Evolutionary conservation across 805 yeast genomes (phyloP), one percentile per base, ranked within the genome.

Genomic region (Lipomyces chichibuensis): DNA sequence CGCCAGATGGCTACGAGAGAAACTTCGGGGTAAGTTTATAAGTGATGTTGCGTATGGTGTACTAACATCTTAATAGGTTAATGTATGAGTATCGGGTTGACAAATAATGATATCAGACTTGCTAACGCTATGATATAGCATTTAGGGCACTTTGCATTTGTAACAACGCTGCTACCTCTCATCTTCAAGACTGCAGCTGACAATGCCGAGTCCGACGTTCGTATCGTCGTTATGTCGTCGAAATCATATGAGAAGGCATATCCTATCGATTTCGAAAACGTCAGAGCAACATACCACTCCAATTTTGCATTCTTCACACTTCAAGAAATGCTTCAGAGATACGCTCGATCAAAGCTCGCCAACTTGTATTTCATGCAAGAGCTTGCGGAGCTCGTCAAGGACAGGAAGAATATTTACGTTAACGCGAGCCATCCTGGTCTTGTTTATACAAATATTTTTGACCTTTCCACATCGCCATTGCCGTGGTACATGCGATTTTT

Each of bases 391-490:
- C 64, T 57, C 14, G 51, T 65, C 29, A 59, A 29, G 25, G 64
- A 59, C 13, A 13, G 17, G 23, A 14, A 25, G 39, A 69, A 69
- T 51, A 53, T 69, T 20, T 66, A 69, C 59, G 68, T 69, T 23
- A 69, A 69, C 46, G 70, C 70, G 17, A 46, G 62, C 56, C 71
- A 69, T 37, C 72, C 72, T 14, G 72, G 72, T 37, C 61, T 64
- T 14, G 64, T 66, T 13, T 57, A 53, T 17, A 69, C 72, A 17
- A 46, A 57, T n/a, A 64, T 69, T 51, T 66, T 64, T 39, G 62
- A 63, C 23, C 57, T 63, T 3, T 58, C 65, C 23, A 43, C 57
- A 1, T 60, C 69, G 7, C 71, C 71, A 2, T n/a, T 69, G 29
- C 69, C 69, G 14, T 17, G 17, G 17, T 63, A 51, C 27, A 59